Evolutionary conservation across 345 rosid genomes (phyloP).

Genomic region (Camelina laxa): DNA sequence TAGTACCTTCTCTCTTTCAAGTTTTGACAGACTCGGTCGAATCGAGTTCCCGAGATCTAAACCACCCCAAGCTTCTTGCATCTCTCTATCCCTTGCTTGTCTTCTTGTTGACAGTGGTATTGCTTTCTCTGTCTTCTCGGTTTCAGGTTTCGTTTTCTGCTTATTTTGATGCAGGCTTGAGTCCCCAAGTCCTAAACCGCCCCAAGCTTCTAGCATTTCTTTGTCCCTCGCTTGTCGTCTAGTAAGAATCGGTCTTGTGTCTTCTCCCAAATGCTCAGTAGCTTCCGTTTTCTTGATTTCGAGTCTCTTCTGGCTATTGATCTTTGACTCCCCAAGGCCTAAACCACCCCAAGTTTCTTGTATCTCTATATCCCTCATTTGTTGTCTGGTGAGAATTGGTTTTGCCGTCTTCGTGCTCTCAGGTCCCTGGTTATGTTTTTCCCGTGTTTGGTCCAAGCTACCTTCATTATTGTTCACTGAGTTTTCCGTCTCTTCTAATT

Average conservation of each 20-base stretch:
- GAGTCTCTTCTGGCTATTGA: slow-evolving; percentile 56
- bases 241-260: slow-evolving; percentile 38
- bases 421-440: slow-evolving; percentile 42
- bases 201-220: slow-evolving; percentile 89
- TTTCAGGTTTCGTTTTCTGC: slow-evolving; percentile 59
- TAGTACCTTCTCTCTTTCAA: slow-evolving; percentile 81
- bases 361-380: slow-evolving; percentile 76
- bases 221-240: slow-evolving; percentile 72
- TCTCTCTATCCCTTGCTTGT: slow-evolving; percentile 77
- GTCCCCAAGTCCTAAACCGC: slow-evolving; percentile 84
- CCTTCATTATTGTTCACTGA: slow-evolving; percentile 41
- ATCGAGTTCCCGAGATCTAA: slow-evolving; percentile 78
- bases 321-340: slow-evolving; percentile 69
- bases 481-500: slow-evolving; percentile 44
- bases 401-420: slow-evolving; percentile 61
- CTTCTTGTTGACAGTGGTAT: slow-evolving; percentile 42
- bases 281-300: slow-evolving; percentile 63
- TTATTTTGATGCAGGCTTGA: slow-evolving; percentile 38
- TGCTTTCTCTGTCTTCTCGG: slow-evolving; percentile 51
- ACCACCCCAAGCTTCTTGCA: slow-evolving; percentile 94
- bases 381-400: slow-evolving; percentile 40
- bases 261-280: slow-evolving; percentile 42
- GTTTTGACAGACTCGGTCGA: slow-evolving; percentile 70
- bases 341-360: slow-evolving; percentile 90
- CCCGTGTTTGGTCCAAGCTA: slow-evolving; percentile 22